Evolutionary conservation across 768 basidiomycete genomes (phyloP).

Genomic region (Pleurotus cornucopiae): DNA sequence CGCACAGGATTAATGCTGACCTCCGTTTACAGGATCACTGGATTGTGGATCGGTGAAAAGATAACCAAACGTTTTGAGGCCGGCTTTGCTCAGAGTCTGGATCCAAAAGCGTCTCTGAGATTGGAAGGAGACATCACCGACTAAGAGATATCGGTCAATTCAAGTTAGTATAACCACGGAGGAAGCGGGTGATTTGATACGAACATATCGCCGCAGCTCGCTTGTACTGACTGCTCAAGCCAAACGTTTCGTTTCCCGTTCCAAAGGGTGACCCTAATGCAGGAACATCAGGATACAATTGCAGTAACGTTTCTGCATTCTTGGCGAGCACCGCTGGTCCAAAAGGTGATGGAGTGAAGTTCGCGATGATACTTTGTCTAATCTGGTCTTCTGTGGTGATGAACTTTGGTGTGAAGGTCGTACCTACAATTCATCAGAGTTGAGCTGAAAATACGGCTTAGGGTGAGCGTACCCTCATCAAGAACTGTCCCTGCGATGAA

Average conservation of each 20-base stretch:
- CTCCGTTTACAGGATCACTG: conserved; percentile 20
- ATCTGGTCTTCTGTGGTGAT: conserved; percentile 22
- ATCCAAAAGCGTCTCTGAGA: conserved; percentile 34
- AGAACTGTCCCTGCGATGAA: conserved; percentile 40
- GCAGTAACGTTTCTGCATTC: conserved; percentile 22
- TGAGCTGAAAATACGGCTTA: no score
- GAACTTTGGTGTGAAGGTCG: conserved; percentile 25
- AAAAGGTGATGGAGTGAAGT: conserved; percentile 23
- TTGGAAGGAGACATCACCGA: conserved; percentile 36
- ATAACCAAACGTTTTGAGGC: conserved; percentile 37
- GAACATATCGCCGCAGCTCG: conserved; percentile 22
- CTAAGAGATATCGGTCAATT: conserved; percentile 11
- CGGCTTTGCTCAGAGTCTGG: conserved; percentile 30
- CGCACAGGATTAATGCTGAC: conserved; percentile 13
- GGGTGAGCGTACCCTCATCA: conserved; percentile 35
- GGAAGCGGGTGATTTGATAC: not conserved
- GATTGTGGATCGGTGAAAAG: conserved; percentile 37
- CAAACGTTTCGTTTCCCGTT: conserved; percentile 43
- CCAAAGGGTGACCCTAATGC: conserved; percentile 40
- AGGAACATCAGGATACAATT: conserved; percentile 38
- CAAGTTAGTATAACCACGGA: not conserved
- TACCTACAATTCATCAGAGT: conserved; percentile 22
- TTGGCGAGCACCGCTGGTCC: conserved; percentile 15
- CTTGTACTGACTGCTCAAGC: conserved; percentile 27
- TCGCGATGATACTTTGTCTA: conserved; percentile 20